Percentiles rank a stretch among this genome's conserved stretches.
These are phyloP conservation scores for Sarocladium oryzae DNA, from an alignment of 2,329 filamentous ascomycete species.

Conservation along the genomic window DNA sequence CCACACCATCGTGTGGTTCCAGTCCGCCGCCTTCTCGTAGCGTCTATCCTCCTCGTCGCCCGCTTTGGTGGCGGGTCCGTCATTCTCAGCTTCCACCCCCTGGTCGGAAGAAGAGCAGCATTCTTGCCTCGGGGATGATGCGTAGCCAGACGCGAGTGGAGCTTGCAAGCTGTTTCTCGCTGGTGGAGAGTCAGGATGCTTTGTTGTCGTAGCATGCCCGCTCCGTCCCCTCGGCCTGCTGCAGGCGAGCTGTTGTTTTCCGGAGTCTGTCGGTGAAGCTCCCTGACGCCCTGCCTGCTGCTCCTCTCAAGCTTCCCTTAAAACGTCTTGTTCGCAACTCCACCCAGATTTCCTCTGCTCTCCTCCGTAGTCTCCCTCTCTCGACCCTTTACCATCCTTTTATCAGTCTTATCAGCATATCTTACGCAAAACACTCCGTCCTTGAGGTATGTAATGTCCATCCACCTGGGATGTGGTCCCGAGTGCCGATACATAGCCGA, in stretches of 20 bases:
- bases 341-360: neutral
- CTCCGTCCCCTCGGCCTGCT: neutral
- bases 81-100: constrained; percentile 4
- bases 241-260: neutral
- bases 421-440: neutral
- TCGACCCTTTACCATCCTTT: neutral
- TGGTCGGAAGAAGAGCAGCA: neutral
- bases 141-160: constrained; percentile 4
- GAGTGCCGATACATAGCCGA: neutral
- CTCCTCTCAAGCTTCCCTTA: neutral
- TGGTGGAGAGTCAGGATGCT: neutral
- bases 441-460: neutral
- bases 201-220: neutral
- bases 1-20: neutral
- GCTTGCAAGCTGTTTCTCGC: neutral
- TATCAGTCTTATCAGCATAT: neutral
- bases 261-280: constrained; percentile 1
- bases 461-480: neutral
- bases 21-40: neutral
- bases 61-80: constrained; percentile 4
- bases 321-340: neutral
- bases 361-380: neutral
- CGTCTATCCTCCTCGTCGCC: constrained; percentile 4
- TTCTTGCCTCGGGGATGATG: constrained; percentile 1
- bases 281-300: neutral